Conservation (phyloP, 257 asterid genomes). For the Ocimum tenuiflorum region DNA sequence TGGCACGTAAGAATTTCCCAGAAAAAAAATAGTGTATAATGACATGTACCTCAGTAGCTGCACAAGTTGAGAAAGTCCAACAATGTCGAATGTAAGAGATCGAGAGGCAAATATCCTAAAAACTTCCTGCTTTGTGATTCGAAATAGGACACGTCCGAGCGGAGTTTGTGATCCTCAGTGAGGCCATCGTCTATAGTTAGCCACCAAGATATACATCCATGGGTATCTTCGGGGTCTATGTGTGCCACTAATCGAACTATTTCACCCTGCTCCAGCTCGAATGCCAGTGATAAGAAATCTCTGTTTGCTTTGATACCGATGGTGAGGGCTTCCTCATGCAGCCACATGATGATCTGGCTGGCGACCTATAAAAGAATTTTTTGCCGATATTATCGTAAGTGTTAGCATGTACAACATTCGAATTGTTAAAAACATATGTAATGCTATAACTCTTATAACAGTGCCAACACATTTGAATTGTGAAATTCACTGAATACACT, state of each 20-base stretch:
- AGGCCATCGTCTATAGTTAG: conserved; percentile 55
- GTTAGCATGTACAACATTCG: neutral
- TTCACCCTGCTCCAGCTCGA: conserved; percentile 86
- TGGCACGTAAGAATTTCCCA: neutral
- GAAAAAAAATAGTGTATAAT: neutral
- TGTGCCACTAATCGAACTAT: conserved; percentile 65
- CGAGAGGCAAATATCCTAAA: conserved; percentile 69
- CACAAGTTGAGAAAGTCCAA: conserved; percentile 74
- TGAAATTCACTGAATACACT: no score
- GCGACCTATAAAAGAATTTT: conserved; percentile 49
- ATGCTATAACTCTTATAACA: neutral
- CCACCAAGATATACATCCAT: conserved; percentile 99
- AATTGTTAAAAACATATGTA: neutral
- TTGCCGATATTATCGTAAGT: neutral
- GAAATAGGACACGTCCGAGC: conserved; percentile 30
- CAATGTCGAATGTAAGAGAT: conserved; percentile 55
- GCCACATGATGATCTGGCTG: conserved; percentile 83
- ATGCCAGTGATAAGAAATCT: conserved; percentile 74
- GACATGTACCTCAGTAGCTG: conserved; percentile 31
- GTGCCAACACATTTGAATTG: neutral
- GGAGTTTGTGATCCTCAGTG: conserved; percentile 47
- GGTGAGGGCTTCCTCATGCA: conserved; percentile 71
- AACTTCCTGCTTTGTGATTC: conserved; percentile 64
- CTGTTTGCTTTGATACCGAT: conserved; percentile 70
- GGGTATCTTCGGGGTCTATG: conserved; percentile 66